These are phyloP conservation scores for Withania somnifera DNA, from an alignment of 305 asterid genomes.

Conservation along the genomic window DNA sequence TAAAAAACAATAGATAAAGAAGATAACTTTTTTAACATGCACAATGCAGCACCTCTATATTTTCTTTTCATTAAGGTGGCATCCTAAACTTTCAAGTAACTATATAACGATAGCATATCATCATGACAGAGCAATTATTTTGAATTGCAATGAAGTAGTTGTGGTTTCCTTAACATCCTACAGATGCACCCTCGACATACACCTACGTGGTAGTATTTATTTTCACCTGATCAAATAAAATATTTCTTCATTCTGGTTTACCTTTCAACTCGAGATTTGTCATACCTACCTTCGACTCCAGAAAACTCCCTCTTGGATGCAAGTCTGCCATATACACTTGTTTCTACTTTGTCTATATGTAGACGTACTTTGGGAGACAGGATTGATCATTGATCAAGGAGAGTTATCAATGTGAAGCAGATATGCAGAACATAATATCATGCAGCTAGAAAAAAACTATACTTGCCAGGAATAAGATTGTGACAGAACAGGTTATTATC, in stretches of 20 bases:
- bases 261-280: neutral
- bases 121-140: neutral
- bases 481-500: neutral
- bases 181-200: neutral
- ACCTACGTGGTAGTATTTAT: neutral
- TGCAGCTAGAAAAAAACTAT: neutral
- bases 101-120: neutral
- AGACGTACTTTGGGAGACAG: neutral
- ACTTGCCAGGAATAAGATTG: neutral
- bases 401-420: neutral
- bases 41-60: neutral
- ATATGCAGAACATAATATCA: neutral
- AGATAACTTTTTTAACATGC: neutral
- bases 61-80: neutral
- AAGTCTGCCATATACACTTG: neutral
- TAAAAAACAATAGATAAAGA: no score
- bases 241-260: neutral
- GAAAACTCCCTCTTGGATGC: neutral
- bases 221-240: neutral
- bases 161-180: neutral
- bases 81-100: neutral
- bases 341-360: neutral
- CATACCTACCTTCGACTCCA: neutral
- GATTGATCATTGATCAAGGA: neutral
- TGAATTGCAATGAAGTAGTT: neutral